Evolutionary conservation across 1,139 yeast genomes (phyloP), one percentile per base, ranked within the genome.

Genomic region (Geotrichum fermentans): DNA sequence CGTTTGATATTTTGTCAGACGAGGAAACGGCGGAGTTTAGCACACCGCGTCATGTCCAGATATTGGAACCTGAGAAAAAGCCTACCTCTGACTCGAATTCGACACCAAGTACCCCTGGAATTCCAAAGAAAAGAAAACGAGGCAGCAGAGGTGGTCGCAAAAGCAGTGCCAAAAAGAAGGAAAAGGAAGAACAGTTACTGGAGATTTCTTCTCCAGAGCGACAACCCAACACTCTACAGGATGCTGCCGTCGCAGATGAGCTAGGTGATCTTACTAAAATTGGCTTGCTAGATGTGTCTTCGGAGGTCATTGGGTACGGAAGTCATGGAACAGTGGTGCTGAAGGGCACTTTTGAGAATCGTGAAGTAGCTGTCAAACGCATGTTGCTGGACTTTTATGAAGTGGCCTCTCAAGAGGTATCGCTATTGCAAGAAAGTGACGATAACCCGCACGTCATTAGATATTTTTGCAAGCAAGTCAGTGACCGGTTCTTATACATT

Each of bases 281-380:
- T 52, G 79, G 77, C 49, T 81, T 80, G 47, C 67, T 88, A 52
- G 69, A 75, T 0, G 79, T 90, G 2, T 79, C 94, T 0, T 85
- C 84, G 56, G 79, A 77, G 40, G 76, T 89, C 20, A 69, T 92
- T 44, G 98, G 99, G 0, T 88, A 87, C 63, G 99, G 99, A 1
- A 88, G 97, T 1, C 96, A 92, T 61, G 98, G 98, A 29, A 92
- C 98, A 0, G 89, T 90, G 24, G 98, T 92, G 1, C 88, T 81
- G 64, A 80, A 84, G 62, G 98, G 98, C 0, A 77, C 80, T 3
- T 92, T 90, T 68, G 97, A 90, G 60, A 83, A 81, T 58, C 75
- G 98, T 45, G 96, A 95, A 1, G 98, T 94, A 10, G 98, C 98
- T 0, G 95, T 92, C 3, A 94, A 92, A 64, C 71, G 98, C 58